Base-by-base conservation (phyloP, 331 rosid genomes). In the Pyrus hybrid region DNA sequence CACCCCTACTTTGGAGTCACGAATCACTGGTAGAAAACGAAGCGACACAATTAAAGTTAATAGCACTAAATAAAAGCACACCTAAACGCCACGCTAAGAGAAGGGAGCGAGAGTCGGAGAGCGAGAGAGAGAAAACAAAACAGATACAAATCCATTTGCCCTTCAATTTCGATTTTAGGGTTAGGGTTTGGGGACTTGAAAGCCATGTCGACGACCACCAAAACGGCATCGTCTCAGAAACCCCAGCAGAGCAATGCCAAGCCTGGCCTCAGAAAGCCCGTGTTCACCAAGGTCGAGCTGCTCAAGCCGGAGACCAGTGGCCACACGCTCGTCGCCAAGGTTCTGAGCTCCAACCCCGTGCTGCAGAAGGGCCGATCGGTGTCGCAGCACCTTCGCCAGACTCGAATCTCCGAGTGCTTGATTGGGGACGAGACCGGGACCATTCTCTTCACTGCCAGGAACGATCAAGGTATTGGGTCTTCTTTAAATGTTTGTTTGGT, bases 361-460 rank as follows among this genome's bases (percentile, higher is more conserved):
- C 41, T 90, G 79, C 91, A 92, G 77, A 92, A 92, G 64, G 91
- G 91, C 56, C 84, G 93, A 30, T 84, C 97, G 61, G 83, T 85
- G 60, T 90, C 96, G 12, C 90, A 83, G 16, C 87, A 80, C 73
- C 81, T 84, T 70, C 94, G 97, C 8, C 96, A 91, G 63, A 87
- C 92, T 26, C 89, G 90, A 47, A 93, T 93, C 88, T 87, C 96
- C 1, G 97, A 93, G 90, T 93, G 94, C 83, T 86, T 93, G 71
- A 80, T 89, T 80, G 94, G 96, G 5, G 97, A 93, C 54, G 96
- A 93, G 78, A 93, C 96, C 3, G 97, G 86, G 51, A 77, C 91
- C 76, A 88, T 92, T 85, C 68, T 92, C 58, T 87, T 92, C 80
- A 92, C 97, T 63, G 97, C 97, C 22, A 84, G 93, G 58, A 92